Percentiles rank a stretch among this genome's conserved stretches.
Evolutionary conservation across 768 basidiomycete genomes (phyloP).

Genomic region (Lentinus brumalis): DNA sequence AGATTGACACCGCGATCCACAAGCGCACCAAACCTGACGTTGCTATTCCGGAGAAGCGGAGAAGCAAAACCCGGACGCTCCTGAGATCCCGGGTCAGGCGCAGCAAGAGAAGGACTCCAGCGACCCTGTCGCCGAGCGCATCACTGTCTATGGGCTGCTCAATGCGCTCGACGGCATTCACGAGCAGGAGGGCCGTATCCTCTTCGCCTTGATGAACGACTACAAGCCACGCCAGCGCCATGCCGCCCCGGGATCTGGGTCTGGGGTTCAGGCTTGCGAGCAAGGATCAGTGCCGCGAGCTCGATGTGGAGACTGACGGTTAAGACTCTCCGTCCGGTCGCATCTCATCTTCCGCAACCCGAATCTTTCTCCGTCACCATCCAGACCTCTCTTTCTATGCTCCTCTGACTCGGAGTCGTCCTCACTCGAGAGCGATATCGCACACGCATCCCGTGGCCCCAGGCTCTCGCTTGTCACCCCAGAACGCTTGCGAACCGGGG

Average conservation of each 20-base stretch:
- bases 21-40: conserved; percentile 21
- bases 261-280: conserved; percentile 78
- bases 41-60: conserved; percentile 2
- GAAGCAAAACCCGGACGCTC: background rate
- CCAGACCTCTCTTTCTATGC: background rate
- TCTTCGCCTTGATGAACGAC: conserved; percentile 81
- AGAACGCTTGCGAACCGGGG: conserved; percentile 58
- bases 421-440: conserved; percentile 4
- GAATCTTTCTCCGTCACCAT: background rate
- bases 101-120: conserved; percentile 1
- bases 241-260: conserved; percentile 79
- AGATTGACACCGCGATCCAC: conserved; percentile 77
- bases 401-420: background rate
- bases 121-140: conserved; percentile 30
- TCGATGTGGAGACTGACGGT: conserved; percentile 31
- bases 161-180: conserved; percentile 80
- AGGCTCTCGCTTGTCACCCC: conserved; percentile 34
- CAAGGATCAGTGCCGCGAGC: conserved; percentile 61
- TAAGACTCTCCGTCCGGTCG: conserved; percentile 3
- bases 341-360: background rate
- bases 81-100: background rate
- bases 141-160: conserved; percentile 73
- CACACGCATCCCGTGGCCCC: conserved; percentile 15
- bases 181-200: conserved; percentile 80
- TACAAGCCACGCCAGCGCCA: conserved; percentile 72